Conservation (phyloP, 1,284 basidiomycete genomes). For the Thelephora terrestris region DNA sequence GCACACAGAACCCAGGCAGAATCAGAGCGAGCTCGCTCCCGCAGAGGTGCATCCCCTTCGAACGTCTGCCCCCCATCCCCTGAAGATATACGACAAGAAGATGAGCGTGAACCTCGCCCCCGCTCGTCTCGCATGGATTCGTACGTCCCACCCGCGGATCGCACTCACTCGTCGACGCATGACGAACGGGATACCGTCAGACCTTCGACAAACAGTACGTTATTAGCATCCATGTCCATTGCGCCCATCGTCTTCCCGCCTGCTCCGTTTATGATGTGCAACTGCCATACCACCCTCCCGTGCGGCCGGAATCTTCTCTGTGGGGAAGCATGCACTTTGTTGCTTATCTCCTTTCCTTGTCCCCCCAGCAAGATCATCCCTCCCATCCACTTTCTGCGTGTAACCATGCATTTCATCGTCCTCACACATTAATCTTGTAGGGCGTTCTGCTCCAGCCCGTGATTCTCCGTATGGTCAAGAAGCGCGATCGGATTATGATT, state of each 20-base stretch:
- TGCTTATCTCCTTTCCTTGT: slow-evolving; percentile 28
- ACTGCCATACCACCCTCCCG: slow-evolving; percentile 25
- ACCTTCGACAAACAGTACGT: slow-evolving; percentile 63
- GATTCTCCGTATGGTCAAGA: not conserved
- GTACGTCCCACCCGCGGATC: slow-evolving; percentile 16
- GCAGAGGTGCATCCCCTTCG: slow-evolving; percentile 9
- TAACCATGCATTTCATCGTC: slow-evolving; percentile 24
- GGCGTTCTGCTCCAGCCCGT: slow-evolving; percentile 37
- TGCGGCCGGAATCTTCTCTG: slow-evolving; percentile 32
- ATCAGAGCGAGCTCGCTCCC: slow-evolving; percentile 9
- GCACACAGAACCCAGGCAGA: no score
- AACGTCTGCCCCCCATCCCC: slow-evolving; percentile 15
- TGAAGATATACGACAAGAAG: slow-evolving; percentile 12
- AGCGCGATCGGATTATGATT: slow-evolving; percentile 6
- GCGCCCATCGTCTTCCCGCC: slow-evolving; percentile 30
- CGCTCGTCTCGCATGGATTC: slow-evolving; percentile 8
- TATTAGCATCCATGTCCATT: slow-evolving; percentile 53
- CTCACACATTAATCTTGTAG: slow-evolving; percentile 39
- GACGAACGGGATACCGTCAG: slow-evolving; percentile 22
- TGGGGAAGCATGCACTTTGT: slow-evolving; percentile 47
- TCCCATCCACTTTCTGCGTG: slow-evolving; percentile 23
- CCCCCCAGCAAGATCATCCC: slow-evolving; percentile 25
- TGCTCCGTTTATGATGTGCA: slow-evolving; percentile 36
- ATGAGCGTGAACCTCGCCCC: slow-evolving; percentile 13
- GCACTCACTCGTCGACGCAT: slow-evolving; percentile 18